Evolutionary conservation across 768 basidiomycete genomes (phyloP), one percentile per base, ranked within the genome.

Genomic region (Xerocomellus dryophilus): DNA sequence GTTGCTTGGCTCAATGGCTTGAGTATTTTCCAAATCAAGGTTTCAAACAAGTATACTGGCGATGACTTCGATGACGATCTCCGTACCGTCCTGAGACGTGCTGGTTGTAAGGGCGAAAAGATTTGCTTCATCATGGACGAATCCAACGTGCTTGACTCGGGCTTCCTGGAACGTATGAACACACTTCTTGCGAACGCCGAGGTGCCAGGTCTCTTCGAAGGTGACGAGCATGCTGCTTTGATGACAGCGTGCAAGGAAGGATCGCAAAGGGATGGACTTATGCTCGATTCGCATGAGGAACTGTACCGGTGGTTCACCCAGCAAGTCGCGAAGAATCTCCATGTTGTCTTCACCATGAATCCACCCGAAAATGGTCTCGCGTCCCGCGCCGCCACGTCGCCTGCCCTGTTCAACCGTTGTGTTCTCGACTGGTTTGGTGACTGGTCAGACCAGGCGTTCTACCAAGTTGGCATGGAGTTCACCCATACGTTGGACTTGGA

Each of bases 51-150:
- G 69, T 99, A 99, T 69, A 97, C 93, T 2, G 95, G 92, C 21
- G 95, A 96, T 15, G 97, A 99, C 70, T 99, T 99, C 63, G 97
- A 99, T 61, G 96, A 99, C 59, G 97, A 99, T 70, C 78, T 99
- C 42, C 86, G 97, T 39, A 91, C 85, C 0, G 97, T 99, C 6
- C 84, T 99, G 35, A 91, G 97, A 41, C 88, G 97, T 34, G 79
- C 96, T 7, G 97, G 97, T 7, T 98, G 94, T 78, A 99, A 98
- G 68, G 94, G 94, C 61, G 97, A 99, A 73, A 98, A 98, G 74
- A 88, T 99, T 45, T 98, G 94, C 70, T 99, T 99, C 79, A 98
- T 99, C 75, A 98, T 99, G 97, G 97, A 99, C 71, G 97, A 99
- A 70, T 98, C 97, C 4, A 98, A 99, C 64, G 97, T 98, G 12